Conservation (phyloP, 1,284 basidiomycete genomes). For the Inonotus hispidus region DNA sequence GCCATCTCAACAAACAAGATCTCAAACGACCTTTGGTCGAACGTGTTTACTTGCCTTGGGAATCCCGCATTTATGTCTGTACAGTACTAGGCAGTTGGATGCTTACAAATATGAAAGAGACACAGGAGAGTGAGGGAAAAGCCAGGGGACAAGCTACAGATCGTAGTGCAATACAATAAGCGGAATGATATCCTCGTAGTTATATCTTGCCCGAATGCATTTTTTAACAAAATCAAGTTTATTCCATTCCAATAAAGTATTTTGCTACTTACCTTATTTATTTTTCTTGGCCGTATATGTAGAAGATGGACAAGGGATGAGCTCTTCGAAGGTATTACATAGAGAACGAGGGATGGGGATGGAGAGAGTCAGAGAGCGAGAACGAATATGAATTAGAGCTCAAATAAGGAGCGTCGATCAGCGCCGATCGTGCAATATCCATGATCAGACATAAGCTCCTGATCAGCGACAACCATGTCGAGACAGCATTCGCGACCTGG, state of each 20-base stretch:
- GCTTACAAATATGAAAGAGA: conserved; percentile 8
- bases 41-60: neutral
- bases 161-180: neutral
- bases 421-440: neutral
- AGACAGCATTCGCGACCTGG: neutral
- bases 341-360: too few relatives aligned
- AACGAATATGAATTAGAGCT: too few relatives aligned
- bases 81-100: conserved; percentile 6
- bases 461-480: neutral
- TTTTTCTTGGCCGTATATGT: too few relatives aligned
- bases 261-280: too few relatives aligned
- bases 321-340: too few relatives aligned
- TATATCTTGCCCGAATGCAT: too few relatives aligned
- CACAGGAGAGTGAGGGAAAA: conserved; percentile 1
- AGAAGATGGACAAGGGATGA: too few relatives aligned
- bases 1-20: too few relatives aligned
- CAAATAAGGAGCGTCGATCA: neutral
- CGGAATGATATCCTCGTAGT: too few relatives aligned
- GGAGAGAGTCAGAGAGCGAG: too few relatives aligned
- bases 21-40: neutral
- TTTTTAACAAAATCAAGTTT: neutral
- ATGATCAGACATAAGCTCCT: neutral
- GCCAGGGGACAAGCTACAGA: conserved; percentile 4
- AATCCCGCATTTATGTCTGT: neutral
- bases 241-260: too few relatives aligned